Conservation (phyloP, 2,329 filamentous ascomycete species). For the Alternaria longipes region DNA sequence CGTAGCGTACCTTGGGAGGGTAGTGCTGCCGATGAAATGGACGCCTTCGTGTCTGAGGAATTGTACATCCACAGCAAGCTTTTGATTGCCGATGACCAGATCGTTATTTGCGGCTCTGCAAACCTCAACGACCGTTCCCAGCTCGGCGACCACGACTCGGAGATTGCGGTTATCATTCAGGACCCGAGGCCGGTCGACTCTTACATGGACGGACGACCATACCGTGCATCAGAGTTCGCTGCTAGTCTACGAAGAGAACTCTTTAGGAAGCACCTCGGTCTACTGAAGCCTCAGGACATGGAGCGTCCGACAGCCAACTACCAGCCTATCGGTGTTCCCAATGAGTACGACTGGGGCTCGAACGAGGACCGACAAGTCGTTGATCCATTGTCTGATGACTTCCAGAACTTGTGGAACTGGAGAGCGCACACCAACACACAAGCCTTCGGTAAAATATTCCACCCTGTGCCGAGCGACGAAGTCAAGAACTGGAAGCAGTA, state of each 20-base stretch:
- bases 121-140: constrained; percentile 79
- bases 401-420: constrained; percentile 75
- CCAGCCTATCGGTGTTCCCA: constrained; percentile 65
- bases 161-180: constrained; percentile 89
- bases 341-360: constrained; percentile 61
- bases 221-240: constrained; percentile 77
- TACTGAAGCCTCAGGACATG: constrained; percentile 77
- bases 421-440: constrained; percentile 82
- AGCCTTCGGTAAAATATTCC: constrained; percentile 82
- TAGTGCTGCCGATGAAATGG: constrained; percentile 64
- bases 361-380: constrained; percentile 66
- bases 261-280: constrained; percentile 90
- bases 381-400: constrained; percentile 75
- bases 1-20: constrained; percentile 69
- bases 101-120: constrained; percentile 81
- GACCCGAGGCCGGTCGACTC: constrained; percentile 76
- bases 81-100: constrained; percentile 81
- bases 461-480: constrained; percentile 74
- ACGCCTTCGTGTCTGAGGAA: constrained; percentile 70
- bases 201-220: constrained; percentile 76
- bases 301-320: constrained; percentile 67
- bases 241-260: constrained; percentile 83
- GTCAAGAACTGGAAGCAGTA: constrained; percentile 78
- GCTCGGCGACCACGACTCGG: constrained; percentile 83
- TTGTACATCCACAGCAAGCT: constrained; percentile 74